Percentiles rank a stretch among this genome's conserved stretches.
These are phyloP conservation scores for Aspergillus phoenicis DNA, from an alignment of 2,329 filamentous ascomycete species.

Conservation along the genomic window DNA sequence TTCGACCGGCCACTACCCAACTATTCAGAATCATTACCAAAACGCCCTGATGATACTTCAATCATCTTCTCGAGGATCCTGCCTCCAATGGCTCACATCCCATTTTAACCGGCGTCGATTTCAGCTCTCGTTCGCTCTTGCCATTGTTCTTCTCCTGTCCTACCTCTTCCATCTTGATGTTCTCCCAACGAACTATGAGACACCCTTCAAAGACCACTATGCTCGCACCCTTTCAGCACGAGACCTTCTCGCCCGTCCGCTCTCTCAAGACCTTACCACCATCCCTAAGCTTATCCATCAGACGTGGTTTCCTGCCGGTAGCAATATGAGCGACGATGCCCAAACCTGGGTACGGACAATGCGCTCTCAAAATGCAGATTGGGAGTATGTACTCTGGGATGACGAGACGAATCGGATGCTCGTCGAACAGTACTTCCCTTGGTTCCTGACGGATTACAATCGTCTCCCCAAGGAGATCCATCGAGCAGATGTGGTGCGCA, in stretches of 20 bases:
- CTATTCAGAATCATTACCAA: background rate
- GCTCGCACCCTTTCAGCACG: constrained; percentile 12
- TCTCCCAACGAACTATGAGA: constrained; percentile 3
- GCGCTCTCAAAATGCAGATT: constrained; percentile 18
- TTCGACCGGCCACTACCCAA: background rate
- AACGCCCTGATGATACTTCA: background rate
- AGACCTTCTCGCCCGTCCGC: constrained; percentile 18
- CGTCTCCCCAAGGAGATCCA: constrained; percentile 25
- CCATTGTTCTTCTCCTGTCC: background rate
- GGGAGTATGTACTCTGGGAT: constrained; percentile 28
- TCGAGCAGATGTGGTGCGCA: constrained; percentile 22
- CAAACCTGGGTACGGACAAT: constrained; percentile 23
- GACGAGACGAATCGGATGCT: constrained; percentile 22
- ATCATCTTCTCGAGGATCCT: background rate
- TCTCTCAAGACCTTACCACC: constrained; percentile 16
- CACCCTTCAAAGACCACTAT: background rate
- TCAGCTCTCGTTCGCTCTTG: constrained; percentile 1
- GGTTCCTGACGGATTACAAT: constrained; percentile 21
- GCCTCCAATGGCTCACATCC: background rate
- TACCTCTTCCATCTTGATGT: constrained; percentile 9
- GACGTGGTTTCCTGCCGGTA: constrained; percentile 27
- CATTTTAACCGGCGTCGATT: constrained; percentile 6
- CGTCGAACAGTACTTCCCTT: constrained; percentile 22
- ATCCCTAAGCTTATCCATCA: constrained; percentile 27
- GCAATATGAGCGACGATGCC: constrained; percentile 25